Conservation (phyloP, 2,329 filamentous ascomycete species). For the Phaeosphaeria sp. region DNA sequence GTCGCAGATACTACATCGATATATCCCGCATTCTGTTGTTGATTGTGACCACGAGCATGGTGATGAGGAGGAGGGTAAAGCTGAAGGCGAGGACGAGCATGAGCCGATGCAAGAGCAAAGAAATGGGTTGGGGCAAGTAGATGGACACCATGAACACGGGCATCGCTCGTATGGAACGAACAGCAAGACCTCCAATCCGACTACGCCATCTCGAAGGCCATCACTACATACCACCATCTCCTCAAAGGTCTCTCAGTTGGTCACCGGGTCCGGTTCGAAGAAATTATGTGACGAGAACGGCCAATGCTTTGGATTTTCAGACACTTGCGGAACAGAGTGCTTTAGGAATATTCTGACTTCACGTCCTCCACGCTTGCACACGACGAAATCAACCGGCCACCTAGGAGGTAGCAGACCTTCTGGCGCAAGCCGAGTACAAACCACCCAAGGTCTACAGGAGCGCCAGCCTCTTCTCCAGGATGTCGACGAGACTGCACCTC, state of each 20-base stretch:
- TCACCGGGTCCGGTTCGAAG: slow-evolving; percentile 51
- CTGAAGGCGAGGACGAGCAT: slow-evolving; percentile 22
- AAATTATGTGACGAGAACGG: slow-evolving; percentile 63
- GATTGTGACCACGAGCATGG: slow-evolving; percentile 79
- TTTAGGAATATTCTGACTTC: slow-evolving; percentile 57
- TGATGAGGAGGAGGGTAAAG: slow-evolving; percentile 54
- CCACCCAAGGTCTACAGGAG: slow-evolving; percentile 30
- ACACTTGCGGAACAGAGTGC: slow-evolving; percentile 67
- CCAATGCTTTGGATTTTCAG: slow-evolving; percentile 67
- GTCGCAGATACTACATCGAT: slow-evolving; percentile 74
- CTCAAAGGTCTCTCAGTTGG: slow-evolving; percentile 55
- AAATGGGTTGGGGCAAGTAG: slow-evolving; percentile 12
- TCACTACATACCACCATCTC: slow-evolving; percentile 52
- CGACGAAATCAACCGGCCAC: slow-evolving; percentile 25
- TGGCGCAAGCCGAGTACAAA: slow-evolving; percentile 31
- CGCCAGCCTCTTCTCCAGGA: slow-evolving; percentile 39
- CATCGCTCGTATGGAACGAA: slow-evolving; percentile 27
- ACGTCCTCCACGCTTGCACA: slow-evolving; percentile 36
- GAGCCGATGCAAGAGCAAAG: slow-evolving; percentile 31
- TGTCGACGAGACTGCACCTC: slow-evolving; percentile 31
- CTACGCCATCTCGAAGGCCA: slow-evolving; percentile 35
- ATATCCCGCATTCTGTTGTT: slow-evolving; percentile 79
- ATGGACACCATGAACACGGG: slow-evolving; percentile 15
- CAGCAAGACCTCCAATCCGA: slow-evolving; percentile 14
- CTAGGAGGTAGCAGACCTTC: slow-evolving; percentile 21